phyloP scores from a whole-genome alignment of 805 yeast species.

The Naumovozyma dairenensis region DNA sequence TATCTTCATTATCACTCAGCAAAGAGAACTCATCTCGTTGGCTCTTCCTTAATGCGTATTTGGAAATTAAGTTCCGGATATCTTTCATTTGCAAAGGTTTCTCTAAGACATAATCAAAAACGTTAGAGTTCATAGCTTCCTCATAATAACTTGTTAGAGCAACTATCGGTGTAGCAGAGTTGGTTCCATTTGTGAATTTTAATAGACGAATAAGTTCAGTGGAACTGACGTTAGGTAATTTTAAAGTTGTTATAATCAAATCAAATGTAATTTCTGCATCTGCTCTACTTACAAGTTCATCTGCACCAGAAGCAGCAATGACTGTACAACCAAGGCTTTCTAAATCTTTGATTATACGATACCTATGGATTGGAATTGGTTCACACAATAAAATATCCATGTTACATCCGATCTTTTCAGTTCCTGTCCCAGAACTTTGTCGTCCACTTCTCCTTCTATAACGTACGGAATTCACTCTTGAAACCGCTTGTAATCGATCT shows the following conservation, averaged over 20 bases:
- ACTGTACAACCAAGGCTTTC: slow-evolving; percentile 71
- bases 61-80: slow-evolving; percentile 21
- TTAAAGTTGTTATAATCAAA: slow-evolving; percentile 65
- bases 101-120: slow-evolving; percentile 62
- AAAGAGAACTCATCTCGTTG: slow-evolving; percentile 27
- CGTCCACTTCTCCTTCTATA: slow-evolving; percentile 24
- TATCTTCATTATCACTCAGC: slow-evolving; percentile 24
- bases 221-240: slow-evolving; percentile 56
- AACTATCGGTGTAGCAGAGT: slow-evolving; percentile 65
- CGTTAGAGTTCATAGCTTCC: slow-evolving; percentile 46
- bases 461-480: slow-evolving; percentile 21
- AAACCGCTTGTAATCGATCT: slow-evolving; percentile 21
- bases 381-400: slow-evolving; percentile 76
- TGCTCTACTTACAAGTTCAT: slow-evolving; percentile 70
- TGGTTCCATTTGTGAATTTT: slow-evolving; percentile 65
- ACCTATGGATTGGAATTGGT: slow-evolving; percentile 74
- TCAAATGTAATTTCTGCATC: slow-evolving; percentile 81
- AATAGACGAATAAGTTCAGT: slow-evolving; percentile 70
- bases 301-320: slow-evolving; percentile 66
- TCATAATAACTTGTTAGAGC: slow-evolving; percentile 63
- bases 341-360: slow-evolving; percentile 51
- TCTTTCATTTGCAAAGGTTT: slow-evolving; percentile 43
- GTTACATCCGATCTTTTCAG: slow-evolving; percentile 14
- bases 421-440: slow-evolving; percentile 13
- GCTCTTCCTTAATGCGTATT: slow-evolving; percentile 24